Base-by-base conservation (phyloP, 129 eudicot genomes). In the Apium graveolens region DNA sequence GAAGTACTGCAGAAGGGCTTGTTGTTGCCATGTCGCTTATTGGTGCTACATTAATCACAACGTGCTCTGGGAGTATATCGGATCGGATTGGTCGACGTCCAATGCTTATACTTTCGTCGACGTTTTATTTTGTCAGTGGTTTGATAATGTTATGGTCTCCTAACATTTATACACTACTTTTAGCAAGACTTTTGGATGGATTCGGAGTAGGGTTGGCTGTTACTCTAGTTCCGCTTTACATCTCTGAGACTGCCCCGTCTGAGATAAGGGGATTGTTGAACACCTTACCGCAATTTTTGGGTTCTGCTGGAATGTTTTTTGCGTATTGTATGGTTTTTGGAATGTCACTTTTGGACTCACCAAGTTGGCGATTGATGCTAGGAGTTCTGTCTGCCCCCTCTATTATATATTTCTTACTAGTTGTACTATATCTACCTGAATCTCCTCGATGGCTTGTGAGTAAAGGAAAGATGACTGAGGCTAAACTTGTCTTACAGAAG, bases 371-470 rank as follows among this genome's bases (percentile, higher is more conserved):
- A 73, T 79, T 88, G 51, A 88, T 88, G 89, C 86, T 88, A 79
- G 91, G 91, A 13, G 86, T 88, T 74, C 83, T 88, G 73, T 84
- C 82, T 7, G 75, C 82, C 69, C 89, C 91, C 7, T 81, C 91
- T 7, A 73, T 88, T 79, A 5, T 85, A 21, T 88, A 88, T 81
- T 82, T 88, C 82, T 85, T 45, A 24, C 78, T 88, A 39, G 82
- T 84, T 43, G 73, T 88, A 21, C 70, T 88, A 14, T 88, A 83
- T 80, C 79, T 85, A 79, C 91, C 89, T 29, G 91, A 88, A 79
- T 88, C 91, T 29, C 91, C 89, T 37, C 74, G 91, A 45, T 88
- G 91, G 91, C 89, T 88, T 68, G 91, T 88, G 77, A 88, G 91
- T 72, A 88, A 88, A 83, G 91, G 91, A 62, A 88, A 79, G 75